These are phyloP conservation scores for Aspergillus fijiensis DNA, from an alignment of 2,329 filamentous ascomycete species.

Conservation along the genomic window DNA sequence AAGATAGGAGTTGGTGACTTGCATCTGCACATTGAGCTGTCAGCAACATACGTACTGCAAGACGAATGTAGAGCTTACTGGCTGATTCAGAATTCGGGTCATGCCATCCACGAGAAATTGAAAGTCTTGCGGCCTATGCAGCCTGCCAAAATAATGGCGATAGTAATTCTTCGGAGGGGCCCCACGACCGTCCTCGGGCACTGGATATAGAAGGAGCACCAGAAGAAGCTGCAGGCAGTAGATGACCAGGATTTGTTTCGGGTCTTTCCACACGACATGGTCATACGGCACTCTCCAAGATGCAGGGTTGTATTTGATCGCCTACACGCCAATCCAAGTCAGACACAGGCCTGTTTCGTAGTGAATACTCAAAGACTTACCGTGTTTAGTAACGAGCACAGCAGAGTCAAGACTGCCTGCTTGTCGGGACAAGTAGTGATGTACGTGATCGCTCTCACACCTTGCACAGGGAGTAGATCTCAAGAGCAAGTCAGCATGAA, in stretches of 20 bases:
- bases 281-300: constrained; percentile 94
- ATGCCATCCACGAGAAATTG: constrained; percentile 96
- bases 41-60: constrained; percentile 7
- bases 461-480: constrained; percentile 73
- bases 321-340: constrained; percentile 51
- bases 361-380: constrained; percentile 51
- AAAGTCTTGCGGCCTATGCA: constrained; percentile 94
- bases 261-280: constrained; percentile 85
- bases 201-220: constrained; percentile 78
- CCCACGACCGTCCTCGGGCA: constrained; percentile 70
- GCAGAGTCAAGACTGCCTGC: constrained; percentile 81
- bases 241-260: constrained; percentile 84
- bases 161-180: constrained; percentile 82
- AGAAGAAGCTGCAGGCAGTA: constrained; percentile 91
- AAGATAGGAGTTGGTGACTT: constrained; percentile 83
- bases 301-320: constrained; percentile 92
- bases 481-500: constrained; percentile 13
- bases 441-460: constrained; percentile 82
- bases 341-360: background rate
- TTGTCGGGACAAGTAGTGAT: constrained; percentile 86
- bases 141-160: constrained; percentile 82
- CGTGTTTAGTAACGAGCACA: constrained; percentile 93
- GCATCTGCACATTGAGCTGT: constrained; percentile 53
- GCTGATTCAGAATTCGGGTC: constrained; percentile 87
- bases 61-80: constrained; percentile 45